These are phyloP conservation scores for Dioszegia aurantiaca DNA, from an alignment of 768 basidiomycete genomes.

Conservation along the genomic window DNA sequence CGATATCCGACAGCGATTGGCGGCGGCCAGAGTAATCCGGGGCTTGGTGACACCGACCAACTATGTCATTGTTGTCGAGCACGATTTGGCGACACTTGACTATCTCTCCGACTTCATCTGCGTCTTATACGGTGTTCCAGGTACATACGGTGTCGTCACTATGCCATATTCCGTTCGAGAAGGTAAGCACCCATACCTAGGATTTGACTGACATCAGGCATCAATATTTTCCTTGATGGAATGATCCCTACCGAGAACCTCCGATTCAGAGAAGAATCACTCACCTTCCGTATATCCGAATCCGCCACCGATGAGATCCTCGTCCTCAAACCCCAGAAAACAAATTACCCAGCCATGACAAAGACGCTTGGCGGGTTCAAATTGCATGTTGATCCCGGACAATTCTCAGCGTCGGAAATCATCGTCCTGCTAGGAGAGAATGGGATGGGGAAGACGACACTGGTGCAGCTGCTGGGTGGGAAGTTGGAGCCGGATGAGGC, in stretches of 20 bases:
- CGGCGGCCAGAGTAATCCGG: constrained; percentile 92
- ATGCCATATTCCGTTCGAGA: constrained; percentile 98
- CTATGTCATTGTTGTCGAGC: constrained; percentile 97
- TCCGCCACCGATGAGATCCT: constrained; percentile 80
- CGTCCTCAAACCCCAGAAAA: constrained; percentile 80
- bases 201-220: constrained; percentile 59
- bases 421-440: constrained; percentile 99
- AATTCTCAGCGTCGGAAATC: constrained; percentile 98
- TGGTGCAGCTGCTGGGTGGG: constrained; percentile 90
- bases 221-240: constrained; percentile 99
- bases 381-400: constrained; percentile 81
- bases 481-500: constrained; percentile 77
- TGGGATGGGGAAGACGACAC: constrained; percentile 97
- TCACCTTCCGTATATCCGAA: constrained; percentile 97
- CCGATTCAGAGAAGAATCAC: constrained; percentile 91
- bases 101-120: constrained; percentile 99
- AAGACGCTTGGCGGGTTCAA: constrained; percentile 96
- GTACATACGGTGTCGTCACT: constrained; percentile 73
- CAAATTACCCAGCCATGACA: constrained; percentile 90
- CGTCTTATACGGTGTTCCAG: constrained; percentile 79
- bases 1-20: constrained; percentile 91
- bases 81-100: constrained; percentile 96
- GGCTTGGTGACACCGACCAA: constrained; percentile 73
- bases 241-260: constrained; percentile 98
- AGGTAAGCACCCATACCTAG: constrained; percentile 58